Percentiles rank a stretch among this genome's conserved stretches.
Conservation (phyloP, 805 yeast species). For the Debaryomyces tyrocola region DNA sequence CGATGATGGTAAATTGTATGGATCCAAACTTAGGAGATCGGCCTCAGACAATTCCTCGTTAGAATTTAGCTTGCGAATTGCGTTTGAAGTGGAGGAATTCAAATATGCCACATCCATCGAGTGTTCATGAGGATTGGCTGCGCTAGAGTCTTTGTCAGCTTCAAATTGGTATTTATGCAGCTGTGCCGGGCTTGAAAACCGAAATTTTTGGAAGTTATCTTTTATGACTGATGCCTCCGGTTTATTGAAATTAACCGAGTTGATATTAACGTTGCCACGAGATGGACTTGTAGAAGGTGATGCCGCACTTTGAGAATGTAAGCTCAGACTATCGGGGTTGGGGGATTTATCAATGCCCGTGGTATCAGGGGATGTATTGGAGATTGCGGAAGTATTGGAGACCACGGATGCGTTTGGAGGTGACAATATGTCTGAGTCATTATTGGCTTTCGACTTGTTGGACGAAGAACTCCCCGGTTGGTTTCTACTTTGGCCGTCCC, state of each 20-base stretch:
- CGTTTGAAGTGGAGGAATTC: conserved; percentile 5
- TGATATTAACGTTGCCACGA: not conserved
- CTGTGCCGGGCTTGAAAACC: conserved; percentile 2
- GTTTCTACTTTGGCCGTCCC: conserved; percentile 7
- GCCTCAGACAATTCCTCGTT: not conserved
- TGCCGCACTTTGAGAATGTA: not conserved
- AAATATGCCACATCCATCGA: conserved; percentile 9
- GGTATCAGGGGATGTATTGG: not conserved
- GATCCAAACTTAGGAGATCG: not conserved
- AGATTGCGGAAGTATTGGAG: not conserved
- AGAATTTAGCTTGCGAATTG: not conserved
- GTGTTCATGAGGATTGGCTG: not conserved
- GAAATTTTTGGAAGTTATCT: conserved; percentile 16
- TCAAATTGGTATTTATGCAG: not conserved
- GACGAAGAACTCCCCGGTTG: conserved; percentile 1
- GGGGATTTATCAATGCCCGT: not conserved
- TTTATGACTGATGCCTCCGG: conserved; percentile 10
- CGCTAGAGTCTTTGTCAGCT: not conserved
- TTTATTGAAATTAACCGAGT: conserved; percentile 9
- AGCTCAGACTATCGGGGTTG: not conserved
- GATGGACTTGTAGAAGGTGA: not conserved
- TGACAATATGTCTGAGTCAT: not conserved
- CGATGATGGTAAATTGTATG: not conserved
- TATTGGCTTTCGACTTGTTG: not conserved
- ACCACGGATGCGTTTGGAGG: not conserved